These are phyloP conservation scores for Diutina catenulata DNA, from an alignment of 1,139 yeast genomes.

Conservation along the genomic window DNA sequence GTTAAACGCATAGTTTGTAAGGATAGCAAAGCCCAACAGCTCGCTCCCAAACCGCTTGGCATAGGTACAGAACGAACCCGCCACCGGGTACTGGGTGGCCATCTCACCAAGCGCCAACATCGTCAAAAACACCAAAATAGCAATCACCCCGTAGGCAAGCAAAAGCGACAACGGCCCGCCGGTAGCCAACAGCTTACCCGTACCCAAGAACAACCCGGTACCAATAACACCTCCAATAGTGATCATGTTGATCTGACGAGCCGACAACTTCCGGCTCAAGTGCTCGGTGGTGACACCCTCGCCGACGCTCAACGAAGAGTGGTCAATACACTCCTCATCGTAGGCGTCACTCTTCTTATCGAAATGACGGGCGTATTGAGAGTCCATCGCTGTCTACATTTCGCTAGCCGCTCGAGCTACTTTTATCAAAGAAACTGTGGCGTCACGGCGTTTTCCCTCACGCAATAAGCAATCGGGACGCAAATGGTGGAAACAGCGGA, in stretches of 20 bases:
- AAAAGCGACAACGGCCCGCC: conserved; percentile 80
- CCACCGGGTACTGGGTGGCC: conserved; percentile 67
- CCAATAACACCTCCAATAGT: conserved; percentile 61
- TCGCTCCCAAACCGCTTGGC: conserved; percentile 56
- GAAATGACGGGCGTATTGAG: too few relatives aligned
- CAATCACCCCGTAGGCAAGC: conserved; percentile 57
- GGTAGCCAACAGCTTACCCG: conserved; percentile 46
- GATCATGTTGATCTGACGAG: conserved; percentile 53
- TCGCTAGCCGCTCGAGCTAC: too few relatives aligned
- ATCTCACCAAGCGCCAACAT: conserved; percentile 82
- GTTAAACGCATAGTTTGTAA: conserved; percentile 65
- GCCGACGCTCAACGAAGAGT: not conserved
- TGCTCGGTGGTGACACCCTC: not conserved
- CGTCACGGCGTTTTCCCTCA: not conserved
- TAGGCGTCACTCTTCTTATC: too few relatives aligned
- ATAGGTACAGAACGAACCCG: conserved; percentile 71
- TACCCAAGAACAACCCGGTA: conserved; percentile 63
- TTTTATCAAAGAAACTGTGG: not conserved
- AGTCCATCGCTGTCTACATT: too few relatives aligned
- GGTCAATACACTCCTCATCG: too few relatives aligned
- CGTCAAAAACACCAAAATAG: conserved; percentile 60
- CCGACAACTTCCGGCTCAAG: conserved; percentile 26
- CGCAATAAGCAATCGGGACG: not conserved
- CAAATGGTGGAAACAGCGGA: too few relatives aligned
- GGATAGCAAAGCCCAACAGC: conserved; percentile 70